Conservation (phyloP, 352 stramenopile genomes). For the Peronospora tabacina region DNA sequence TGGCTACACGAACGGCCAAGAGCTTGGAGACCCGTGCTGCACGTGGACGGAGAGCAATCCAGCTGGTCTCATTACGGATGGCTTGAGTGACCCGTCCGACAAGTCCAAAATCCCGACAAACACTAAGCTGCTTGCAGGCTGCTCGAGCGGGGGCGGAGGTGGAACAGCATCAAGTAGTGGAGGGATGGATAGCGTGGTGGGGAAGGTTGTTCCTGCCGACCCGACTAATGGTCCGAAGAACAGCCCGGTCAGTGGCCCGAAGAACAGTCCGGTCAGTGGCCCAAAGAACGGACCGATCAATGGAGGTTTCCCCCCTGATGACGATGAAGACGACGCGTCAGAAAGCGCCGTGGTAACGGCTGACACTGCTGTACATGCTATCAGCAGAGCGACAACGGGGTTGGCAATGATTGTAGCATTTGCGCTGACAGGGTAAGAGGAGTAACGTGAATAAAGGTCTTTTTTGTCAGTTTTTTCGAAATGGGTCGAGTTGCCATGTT, state of each 20-base stretch:
- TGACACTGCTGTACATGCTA: not conserved
- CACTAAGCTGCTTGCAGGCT: constrained; percentile 40
- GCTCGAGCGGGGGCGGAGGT: constrained; percentile 10
- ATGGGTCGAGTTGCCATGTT: not conserved
- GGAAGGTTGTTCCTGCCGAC: constrained; percentile 25
- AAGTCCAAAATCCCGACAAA: constrained; percentile 47
- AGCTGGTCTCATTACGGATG: constrained; percentile 41
- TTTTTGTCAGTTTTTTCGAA: too few relatives aligned
- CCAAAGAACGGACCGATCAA: not conserved
- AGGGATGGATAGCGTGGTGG: constrained; percentile 27
- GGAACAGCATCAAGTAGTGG: constrained; percentile 20
- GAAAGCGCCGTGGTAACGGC: constrained; percentile 40
- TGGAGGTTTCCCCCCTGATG: constrained; percentile 31
- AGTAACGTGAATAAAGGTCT: not conserved
- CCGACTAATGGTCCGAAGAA: constrained; percentile 2
- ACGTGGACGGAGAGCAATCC: constrained; percentile 49
- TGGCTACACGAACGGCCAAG: constrained; percentile 77
- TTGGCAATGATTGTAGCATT: constrained; percentile 9
- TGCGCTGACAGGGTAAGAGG: not conserved
- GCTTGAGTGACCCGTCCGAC: constrained; percentile 55
- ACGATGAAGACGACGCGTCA: constrained; percentile 50
- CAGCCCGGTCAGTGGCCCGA: too few relatives aligned
- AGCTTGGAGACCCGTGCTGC: constrained; percentile 81
- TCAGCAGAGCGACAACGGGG: constrained; percentile 10
- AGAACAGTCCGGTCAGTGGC: too few relatives aligned